phyloP scores from a whole-genome alignment of 2,329 filamentous ascomycete species.

The Aspergillus glaucus region DNA sequence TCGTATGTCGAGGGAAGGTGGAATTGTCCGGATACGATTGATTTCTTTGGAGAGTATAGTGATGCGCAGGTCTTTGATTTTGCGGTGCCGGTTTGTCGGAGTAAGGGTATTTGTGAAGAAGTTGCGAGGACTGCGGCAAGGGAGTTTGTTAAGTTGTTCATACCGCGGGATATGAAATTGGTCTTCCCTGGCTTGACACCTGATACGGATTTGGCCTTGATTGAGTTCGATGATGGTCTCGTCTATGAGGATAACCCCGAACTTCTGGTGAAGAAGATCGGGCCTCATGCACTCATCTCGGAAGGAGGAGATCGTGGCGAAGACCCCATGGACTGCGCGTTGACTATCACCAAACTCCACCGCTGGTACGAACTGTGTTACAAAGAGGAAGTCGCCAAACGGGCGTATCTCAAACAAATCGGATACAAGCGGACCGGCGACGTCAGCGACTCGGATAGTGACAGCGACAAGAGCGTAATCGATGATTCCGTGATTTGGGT shows the following conservation, averaged over 20 bases:
- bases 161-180: neutral
- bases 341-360: slow-evolving; percentile 5
- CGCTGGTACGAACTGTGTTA: slow-evolving; percentile 2
- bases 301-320: neutral
- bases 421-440: slow-evolving; percentile 1
- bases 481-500: slow-evolving; percentile 3
- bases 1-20: slow-evolving; percentile 14
- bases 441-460: neutral
- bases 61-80: slow-evolving; percentile 15
- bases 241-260: neutral
- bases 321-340: slow-evolving; percentile 2
- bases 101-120: slow-evolving; percentile 12
- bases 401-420: neutral
- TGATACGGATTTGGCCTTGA: slow-evolving; percentile 2
- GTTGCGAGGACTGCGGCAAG: slow-evolving; percentile 11
- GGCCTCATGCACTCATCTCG: neutral
- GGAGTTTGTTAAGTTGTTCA: slow-evolving; percentile 12
- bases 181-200: slow-evolving; percentile 2
- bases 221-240: neutral
- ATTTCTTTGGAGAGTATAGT: slow-evolving; percentile 9
- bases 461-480: neutral
- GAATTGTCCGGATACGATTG: slow-evolving; percentile 11
- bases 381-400: slow-evolving; percentile 2
- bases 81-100: slow-evolving; percentile 16
- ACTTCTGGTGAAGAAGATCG: neutral